Evolutionary conservation across 2,329 filamentous ascomycete genomes (phyloP).

Genomic region (Diplodia seriata): DNA sequence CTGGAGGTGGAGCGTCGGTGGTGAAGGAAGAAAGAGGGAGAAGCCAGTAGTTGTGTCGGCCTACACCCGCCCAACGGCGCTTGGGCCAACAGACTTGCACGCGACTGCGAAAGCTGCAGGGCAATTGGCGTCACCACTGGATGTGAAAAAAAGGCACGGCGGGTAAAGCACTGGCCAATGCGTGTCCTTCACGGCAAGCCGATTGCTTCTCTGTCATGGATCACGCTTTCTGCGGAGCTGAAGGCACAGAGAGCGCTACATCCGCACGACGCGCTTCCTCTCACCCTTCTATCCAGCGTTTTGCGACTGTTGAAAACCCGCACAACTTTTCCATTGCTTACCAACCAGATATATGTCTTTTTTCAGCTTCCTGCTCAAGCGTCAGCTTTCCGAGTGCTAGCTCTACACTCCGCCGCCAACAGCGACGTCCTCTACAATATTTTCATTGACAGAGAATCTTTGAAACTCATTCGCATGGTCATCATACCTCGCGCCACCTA

Average conservation of each 20-base stretch:
- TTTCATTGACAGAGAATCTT: too few relatives aligned
- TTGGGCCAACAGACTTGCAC: not conserved
- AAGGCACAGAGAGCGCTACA: not conserved
- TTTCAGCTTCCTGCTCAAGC: too few relatives aligned
- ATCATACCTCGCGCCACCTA: too few relatives aligned
- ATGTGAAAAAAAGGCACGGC: not conserved
- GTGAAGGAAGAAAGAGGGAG: not conserved
- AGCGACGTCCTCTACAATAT: too few relatives aligned
- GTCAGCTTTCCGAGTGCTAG: too few relatives aligned
- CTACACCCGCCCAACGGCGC: not conserved
- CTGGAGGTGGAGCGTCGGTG: not conserved
- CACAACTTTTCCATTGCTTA: too few relatives aligned
- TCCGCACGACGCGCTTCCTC: not conserved
- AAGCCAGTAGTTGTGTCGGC: not conserved
- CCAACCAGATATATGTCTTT: too few relatives aligned
- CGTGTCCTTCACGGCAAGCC: not conserved
- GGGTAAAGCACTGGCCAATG: not conserved
- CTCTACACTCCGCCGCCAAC: too few relatives aligned
- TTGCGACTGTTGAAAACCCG: not conserved
- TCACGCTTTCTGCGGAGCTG: not conserved
- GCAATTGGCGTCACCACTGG: not conserved
- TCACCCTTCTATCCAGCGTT: not conserved
- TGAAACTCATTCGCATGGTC: too few relatives aligned
- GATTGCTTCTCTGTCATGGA: not conserved
- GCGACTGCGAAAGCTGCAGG: not conserved